Evolutionary conservation across 129 eudicot genomes (phyloP).

Genomic region (Scalesia atractyloides): DNA sequence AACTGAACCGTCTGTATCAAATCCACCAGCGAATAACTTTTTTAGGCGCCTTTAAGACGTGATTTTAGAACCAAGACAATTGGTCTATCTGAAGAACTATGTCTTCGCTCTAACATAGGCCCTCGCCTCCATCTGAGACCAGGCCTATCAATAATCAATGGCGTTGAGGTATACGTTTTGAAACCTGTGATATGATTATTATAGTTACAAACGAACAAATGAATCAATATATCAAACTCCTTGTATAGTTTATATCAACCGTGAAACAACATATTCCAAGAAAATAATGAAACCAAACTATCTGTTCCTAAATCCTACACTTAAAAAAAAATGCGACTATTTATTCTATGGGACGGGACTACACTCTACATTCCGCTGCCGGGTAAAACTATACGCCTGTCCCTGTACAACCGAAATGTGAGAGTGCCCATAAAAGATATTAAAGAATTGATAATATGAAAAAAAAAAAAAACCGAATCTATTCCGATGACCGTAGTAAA

Average conservation of each 20-base stretch:
- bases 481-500: conserved; percentile 13
- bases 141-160: background rate
- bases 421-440: conserved; percentile 16
- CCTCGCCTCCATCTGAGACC: background rate
- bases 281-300: conserved; percentile 21
- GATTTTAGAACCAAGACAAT: background rate
- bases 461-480: conserved; percentile 2
- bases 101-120: background rate
- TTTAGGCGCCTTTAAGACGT: no score
- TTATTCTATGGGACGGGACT: conserved; percentile 20
- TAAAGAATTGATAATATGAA: background rate
- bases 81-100: background rate
- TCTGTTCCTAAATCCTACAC: conserved; percentile 25
- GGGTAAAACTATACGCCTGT: conserved; percentile 4
- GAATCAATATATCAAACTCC: conserved; percentile 22
- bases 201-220: background rate
- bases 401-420: conserved; percentile 19
- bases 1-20: no score
- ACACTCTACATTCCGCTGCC: conserved; percentile 12
- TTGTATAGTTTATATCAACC: conserved; percentile 9
- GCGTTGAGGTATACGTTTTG: background rate
- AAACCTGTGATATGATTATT: background rate
- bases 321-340: conserved; percentile 7
- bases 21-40: no score
- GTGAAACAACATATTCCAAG: conserved; percentile 31